Conservation (phyloP, 176 grass and related monocot genomes). For the Oryza glaberrima region DNA sequence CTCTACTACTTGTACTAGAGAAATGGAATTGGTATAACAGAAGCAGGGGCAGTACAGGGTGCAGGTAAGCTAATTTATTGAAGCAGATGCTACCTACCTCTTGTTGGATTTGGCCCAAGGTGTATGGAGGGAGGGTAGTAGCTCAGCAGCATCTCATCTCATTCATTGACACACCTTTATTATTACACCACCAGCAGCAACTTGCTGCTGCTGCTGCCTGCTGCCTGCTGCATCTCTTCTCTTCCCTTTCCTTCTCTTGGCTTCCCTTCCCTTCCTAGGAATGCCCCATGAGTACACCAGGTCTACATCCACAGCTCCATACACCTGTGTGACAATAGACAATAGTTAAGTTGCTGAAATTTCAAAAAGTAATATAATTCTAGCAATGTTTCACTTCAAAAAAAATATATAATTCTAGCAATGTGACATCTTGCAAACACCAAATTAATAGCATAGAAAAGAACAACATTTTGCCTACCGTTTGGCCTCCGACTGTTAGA, state of each 20-base stretch:
- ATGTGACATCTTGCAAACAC: not conserved
- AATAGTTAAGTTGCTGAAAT: not conserved
- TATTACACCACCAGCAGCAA: conserved; percentile 21
- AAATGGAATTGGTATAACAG: not conserved
- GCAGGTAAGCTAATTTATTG: conserved; percentile 38
- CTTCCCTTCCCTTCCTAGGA: conserved; percentile 14
- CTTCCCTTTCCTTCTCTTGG: not conserved
- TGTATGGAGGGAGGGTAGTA: not conserved
- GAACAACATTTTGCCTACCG: not conserved
- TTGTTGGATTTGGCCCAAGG: conserved; percentile 18
- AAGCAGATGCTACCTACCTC: conserved; percentile 29
- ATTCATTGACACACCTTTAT: conserved; percentile 10
- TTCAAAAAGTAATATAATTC: not conserved
- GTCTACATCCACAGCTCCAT: not conserved
- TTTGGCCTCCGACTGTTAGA: not conserved
- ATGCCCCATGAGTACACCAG: not conserved
- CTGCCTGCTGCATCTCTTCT: not conserved
- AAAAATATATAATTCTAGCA: not conserved
- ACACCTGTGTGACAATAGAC: not conserved
- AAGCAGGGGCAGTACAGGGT: conserved; percentile 16
- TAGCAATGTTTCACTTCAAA: not conserved
- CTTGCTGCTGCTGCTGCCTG: not conserved
- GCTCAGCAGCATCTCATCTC: not conserved
- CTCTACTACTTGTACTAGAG: not conserved
- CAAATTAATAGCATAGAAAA: not conserved